These are phyloP conservation scores for Chimonanthus salicifolius DNA, from an alignment of 164 flowering plant genomes.

Conservation along the genomic window DNA sequence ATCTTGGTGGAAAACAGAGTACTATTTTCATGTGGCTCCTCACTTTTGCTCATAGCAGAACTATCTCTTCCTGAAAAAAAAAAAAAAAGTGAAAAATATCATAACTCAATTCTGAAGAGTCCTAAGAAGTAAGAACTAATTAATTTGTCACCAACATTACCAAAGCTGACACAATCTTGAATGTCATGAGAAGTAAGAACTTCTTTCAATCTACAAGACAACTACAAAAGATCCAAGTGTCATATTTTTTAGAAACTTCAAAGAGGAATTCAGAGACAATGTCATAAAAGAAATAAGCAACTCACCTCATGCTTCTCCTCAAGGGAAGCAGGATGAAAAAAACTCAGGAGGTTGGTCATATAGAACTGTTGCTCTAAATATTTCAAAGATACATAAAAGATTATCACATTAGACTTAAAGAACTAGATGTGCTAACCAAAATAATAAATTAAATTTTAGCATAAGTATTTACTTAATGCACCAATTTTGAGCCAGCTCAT, in stretches of 20 bases:
- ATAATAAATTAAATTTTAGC: conserved; percentile 7
- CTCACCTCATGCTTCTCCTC: conserved; percentile 77
- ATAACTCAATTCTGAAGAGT: not conserved
- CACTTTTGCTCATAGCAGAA: not conserved
- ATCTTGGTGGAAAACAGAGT: conserved; percentile 48
- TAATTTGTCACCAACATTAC: conserved; percentile 28
- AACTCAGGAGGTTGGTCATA: conserved; percentile 99
- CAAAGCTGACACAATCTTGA: conserved; percentile 61
- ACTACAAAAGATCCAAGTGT: conserved; percentile 33
- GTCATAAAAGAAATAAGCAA: not conserved
- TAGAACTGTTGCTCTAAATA: conserved; percentile 68
- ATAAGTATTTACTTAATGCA: conserved; percentile 61
- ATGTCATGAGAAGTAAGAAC: conserved; percentile 35
- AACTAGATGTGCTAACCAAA: conserved; percentile 2
- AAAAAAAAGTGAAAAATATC: not conserved
- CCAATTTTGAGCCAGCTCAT: conserved; percentile 93
- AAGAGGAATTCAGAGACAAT: not conserved
- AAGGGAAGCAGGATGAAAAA: conserved; percentile 73
- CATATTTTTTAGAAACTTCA: not conserved
- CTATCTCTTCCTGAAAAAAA: conserved; percentile 28
- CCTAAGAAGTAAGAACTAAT: not conserved
- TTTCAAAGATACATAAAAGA: conserved; percentile 7
- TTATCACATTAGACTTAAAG: not conserved
- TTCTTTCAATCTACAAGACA: conserved; percentile 66
- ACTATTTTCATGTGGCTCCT: conserved; percentile 12